phyloP scores from a whole-genome alignment of 108 stramenopile species.

The Skeletonema grethae region DNA sequence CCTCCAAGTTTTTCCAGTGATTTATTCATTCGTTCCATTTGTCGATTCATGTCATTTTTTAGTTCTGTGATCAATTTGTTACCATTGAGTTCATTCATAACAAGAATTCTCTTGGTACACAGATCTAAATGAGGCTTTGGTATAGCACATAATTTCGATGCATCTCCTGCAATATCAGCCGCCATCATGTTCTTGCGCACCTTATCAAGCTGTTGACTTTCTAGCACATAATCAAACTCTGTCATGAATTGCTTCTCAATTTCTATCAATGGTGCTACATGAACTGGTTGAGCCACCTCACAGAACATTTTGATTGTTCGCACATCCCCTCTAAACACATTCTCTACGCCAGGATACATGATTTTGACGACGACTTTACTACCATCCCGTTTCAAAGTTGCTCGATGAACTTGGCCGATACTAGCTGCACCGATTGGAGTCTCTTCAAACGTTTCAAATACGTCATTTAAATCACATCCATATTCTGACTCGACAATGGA shows the following conservation, averaged over 20 bases:
- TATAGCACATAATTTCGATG: constrained; percentile 50
- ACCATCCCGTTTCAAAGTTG: constrained; percentile 63
- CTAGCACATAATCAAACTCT: constrained; percentile 92
- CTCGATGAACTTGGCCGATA: constrained; percentile 89
- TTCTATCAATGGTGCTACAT: constrained; percentile 85
- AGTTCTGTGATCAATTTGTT: constrained; percentile 73
- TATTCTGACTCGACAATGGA: constrained; percentile 68
- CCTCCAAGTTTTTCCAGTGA: constrained; percentile 52
- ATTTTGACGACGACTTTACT: constrained; percentile 80
- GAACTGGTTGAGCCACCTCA: constrained; percentile 86
- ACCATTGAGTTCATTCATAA: constrained; percentile 85
- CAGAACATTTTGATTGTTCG: constrained; percentile 81
- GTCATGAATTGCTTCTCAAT: constrained; percentile 92
- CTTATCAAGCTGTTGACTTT: constrained; percentile 64
- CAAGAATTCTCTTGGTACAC: constrained; percentile 77
- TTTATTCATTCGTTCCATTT: constrained; percentile 53
- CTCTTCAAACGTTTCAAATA: constrained; percentile 72
- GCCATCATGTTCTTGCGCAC: constrained; percentile 69
- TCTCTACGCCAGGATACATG: constrained; percentile 80
- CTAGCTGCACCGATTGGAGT: constrained; percentile 83
- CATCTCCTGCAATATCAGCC: constrained; percentile 60
- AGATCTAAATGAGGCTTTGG: constrained; percentile 69
- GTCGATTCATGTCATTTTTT: constrained; percentile 57
- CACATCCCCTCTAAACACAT: constrained; percentile 79
- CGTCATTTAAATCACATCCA: constrained; percentile 44